Conservation (phyloP, 139 green algal genomes). For the Eudorina sp. region DNA sequence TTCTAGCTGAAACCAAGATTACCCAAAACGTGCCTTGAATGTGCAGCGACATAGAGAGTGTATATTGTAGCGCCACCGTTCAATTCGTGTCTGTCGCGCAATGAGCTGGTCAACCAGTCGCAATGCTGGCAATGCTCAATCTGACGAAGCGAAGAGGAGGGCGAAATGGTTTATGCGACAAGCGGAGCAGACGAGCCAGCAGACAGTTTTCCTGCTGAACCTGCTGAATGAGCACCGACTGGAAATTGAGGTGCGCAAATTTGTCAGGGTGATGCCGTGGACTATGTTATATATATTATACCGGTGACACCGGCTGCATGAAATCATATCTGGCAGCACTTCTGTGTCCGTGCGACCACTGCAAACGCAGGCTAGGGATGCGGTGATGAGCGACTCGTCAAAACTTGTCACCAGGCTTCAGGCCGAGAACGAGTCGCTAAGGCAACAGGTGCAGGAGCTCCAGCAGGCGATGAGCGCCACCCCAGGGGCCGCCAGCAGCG, state of each 20-base stretch:
- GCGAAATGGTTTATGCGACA: constrained; percentile 7
- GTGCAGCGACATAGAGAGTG: too few relatives aligned
- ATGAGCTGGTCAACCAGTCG: neutral
- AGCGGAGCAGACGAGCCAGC: neutral
- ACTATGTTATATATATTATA: neutral
- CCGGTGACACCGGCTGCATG: too few relatives aligned
- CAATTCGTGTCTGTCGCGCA: too few relatives aligned
- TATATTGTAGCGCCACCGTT: too few relatives aligned
- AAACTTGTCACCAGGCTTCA: neutral
- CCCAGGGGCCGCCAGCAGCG: neutral
- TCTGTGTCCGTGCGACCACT: neutral
- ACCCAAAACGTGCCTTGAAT: too few relatives aligned
- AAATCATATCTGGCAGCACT: neutral
- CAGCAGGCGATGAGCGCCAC: neutral
- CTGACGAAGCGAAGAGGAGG: neutral
- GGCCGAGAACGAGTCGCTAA: neutral
- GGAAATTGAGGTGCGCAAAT: neutral
- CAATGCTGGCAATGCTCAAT: neutral
- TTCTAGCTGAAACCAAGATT: too few relatives aligned
- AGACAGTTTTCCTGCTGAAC: constrained; percentile 11
- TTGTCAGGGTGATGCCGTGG: neutral
- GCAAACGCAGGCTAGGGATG: constrained; percentile 12
- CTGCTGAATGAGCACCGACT: neutral
- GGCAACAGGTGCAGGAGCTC: neutral
- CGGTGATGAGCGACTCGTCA: neutral